Evolutionary conservation across 139 green algal species (phyloP).

Genomic region (Diplosphaera chodatii): DNA sequence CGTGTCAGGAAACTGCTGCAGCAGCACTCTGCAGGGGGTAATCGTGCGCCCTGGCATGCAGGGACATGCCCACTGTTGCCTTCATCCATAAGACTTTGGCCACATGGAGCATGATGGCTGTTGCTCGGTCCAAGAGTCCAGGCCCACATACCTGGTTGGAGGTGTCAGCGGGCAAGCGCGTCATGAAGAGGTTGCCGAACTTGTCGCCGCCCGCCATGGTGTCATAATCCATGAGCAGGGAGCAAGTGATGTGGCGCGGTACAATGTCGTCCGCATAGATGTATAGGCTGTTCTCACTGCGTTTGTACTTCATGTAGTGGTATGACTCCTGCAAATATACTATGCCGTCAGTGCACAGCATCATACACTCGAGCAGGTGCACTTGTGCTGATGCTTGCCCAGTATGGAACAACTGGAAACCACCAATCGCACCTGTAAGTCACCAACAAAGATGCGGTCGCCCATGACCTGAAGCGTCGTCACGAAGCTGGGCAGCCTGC

Average conservation of each 20-base stretch:
- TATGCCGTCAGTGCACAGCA: background rate
- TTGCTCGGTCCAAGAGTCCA: too few relatives aligned
- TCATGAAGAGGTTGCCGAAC: conserved; percentile 93
- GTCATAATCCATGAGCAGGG: conserved; percentile 92
- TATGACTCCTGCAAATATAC: conserved; percentile 49
- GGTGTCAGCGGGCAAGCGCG: conserved; percentile 77
- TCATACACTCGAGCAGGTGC: too few relatives aligned
- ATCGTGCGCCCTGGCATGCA: too few relatives aligned
- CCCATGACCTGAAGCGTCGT: conserved; percentile 58
- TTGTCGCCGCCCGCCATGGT: conserved; percentile 88
- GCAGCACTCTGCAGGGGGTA: too few relatives aligned
- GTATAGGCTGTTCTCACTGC: conserved; percentile 88
- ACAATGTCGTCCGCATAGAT: conserved; percentile 89
- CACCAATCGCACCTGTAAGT: conserved; percentile 54
- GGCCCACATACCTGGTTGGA: conserved; percentile 65
- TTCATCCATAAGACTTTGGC: too few relatives aligned
- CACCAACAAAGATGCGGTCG: conserved; percentile 80
- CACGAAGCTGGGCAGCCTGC: conserved; percentile 69
- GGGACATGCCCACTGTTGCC: too few relatives aligned
- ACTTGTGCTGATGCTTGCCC: too few relatives aligned
- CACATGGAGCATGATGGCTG: too few relatives aligned
- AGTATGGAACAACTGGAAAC: too few relatives aligned
- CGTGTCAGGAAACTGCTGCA: too few relatives aligned
- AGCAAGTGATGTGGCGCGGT: conserved; percentile 72
- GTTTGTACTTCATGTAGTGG: conserved; percentile 83